Base-by-base conservation (phyloP, 1,284 basidiomycete genomes). In the Ustilago loliicola region DNA sequence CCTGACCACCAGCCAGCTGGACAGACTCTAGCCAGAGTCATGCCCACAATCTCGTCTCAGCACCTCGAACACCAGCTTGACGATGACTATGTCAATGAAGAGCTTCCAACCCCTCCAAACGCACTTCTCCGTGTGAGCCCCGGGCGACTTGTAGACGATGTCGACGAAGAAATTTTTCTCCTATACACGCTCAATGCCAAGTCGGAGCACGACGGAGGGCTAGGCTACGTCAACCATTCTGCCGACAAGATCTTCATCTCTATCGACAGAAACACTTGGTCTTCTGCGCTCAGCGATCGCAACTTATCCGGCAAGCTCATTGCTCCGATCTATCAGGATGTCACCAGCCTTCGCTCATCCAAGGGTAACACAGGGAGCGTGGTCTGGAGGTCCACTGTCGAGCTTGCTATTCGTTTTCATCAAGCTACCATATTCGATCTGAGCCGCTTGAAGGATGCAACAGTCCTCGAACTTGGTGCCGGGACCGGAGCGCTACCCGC, bases 281-380 rank as follows among this genome's bases (percentile, higher is more conserved):
- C 53, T 15, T 69, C 56, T 27, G 57, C 53, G 0, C 10, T 38
- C 0, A 63, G 53, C 7, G 70, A 72, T 45, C 62, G 70, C 50
- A 65, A 77, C 38, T n/a, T 72, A 32, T 36, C 47, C 7, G 75
- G 75, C 25, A 52, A 58, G 27, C 38, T 53, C 32, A 48, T 74
- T 30, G 58, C 61, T 1, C 60, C 57, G 27, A 61, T 78, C 51
- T 62, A 57, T 53, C 81, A 79, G 56, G 45, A 84, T 53, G 73
- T 76, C 15, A 85, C 83, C 19, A 72, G 74, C 17, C 59, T 85
- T 19, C 77, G 82, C 2, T 80, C 81, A 0, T 50, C 61, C 2
- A 74, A 59, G 21, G 83, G 83, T 8, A 77, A 85, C 45, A 85
- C 83, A 2, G 83, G 83, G 7, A 83, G 81, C 42, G 81, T 85